Evolutionary conservation across 2,329 filamentous ascomycete species (phyloP).

Genomic region (Byssoonygena ceratinophila): DNA sequence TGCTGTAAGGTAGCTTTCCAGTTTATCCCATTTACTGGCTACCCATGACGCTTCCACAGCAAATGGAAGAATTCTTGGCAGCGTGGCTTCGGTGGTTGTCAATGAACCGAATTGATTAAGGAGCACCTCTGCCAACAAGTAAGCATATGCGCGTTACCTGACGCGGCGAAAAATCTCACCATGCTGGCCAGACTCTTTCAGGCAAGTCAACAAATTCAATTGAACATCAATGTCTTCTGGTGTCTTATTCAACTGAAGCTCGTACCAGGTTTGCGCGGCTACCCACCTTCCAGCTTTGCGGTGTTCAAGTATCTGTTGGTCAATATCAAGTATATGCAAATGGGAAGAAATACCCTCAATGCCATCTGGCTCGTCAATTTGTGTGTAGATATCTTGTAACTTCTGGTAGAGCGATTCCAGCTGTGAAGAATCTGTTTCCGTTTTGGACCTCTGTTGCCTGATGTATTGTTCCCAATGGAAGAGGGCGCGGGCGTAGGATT

Average conservation of each 20-base stretch:
- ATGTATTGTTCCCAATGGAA: slow-evolving; percentile 94
- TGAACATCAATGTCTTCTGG: slow-evolving; percentile 69
- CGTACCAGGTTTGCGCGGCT: slow-evolving; percentile 95
- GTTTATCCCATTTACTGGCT: slow-evolving; percentile 66
- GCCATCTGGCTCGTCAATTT: slow-evolving; percentile 95
- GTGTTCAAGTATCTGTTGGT: slow-evolving; percentile 87
- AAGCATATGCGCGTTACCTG: not conserved
- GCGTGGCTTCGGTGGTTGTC: slow-evolving; percentile 40
- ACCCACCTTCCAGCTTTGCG: slow-evolving; percentile 88
- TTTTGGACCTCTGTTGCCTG: slow-evolving; percentile 42
- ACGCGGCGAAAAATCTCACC: slow-evolving; percentile 43
- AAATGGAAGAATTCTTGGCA: slow-evolving; percentile 62
- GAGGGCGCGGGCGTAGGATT: slow-evolving; percentile 79
- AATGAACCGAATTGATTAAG: slow-evolving; percentile 79
- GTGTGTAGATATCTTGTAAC: slow-evolving; percentile 86
- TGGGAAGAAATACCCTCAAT: slow-evolving; percentile 89
- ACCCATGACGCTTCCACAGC: slow-evolving; percentile 89
- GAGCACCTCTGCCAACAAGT: slow-evolving; percentile 55
- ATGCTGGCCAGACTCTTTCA: slow-evolving; percentile 92
- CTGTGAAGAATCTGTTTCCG: slow-evolving; percentile 43
- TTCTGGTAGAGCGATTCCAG: slow-evolving; percentile 58
- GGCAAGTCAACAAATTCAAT: slow-evolving; percentile 70
- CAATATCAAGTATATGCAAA: slow-evolving; percentile 74
- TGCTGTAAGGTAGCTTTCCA: slow-evolving; percentile 55
- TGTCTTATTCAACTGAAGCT: slow-evolving; percentile 71